Conservation (phyloP, 345 rosid genomes). For the Eucalyptus pauciflora region DNA sequence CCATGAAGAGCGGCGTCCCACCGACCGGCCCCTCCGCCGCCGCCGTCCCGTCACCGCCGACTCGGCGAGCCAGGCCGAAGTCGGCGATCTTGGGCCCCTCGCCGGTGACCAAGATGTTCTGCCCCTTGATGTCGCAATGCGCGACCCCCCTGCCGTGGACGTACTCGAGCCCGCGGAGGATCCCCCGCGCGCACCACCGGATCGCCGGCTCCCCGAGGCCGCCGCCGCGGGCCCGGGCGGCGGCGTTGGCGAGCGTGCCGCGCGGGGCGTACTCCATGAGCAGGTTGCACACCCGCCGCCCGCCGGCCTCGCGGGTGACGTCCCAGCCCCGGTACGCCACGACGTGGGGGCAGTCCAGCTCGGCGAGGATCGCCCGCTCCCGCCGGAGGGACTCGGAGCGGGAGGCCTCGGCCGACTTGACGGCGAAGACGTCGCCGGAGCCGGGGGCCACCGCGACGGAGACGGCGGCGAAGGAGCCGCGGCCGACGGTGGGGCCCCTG, state of each 20-base stretch:
- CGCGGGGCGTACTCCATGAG: constrained; percentile 54
- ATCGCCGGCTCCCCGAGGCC: constrained; percentile 23
- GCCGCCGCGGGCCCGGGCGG: constrained; percentile 11
- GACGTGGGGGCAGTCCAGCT: constrained; percentile 37
- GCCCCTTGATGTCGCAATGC: constrained; percentile 74
- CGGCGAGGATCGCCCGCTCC: constrained; percentile 27
- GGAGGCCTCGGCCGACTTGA: constrained; percentile 34
- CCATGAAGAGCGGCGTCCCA: constrained; percentile 57
- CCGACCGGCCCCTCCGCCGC: background rate
- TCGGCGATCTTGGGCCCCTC: constrained; percentile 47
- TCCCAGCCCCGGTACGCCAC: constrained; percentile 56
- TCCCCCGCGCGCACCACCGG: constrained; percentile 25
- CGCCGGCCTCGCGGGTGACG: constrained; percentile 25
- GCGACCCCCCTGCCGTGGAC: constrained; percentile 47
- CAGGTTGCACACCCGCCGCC: constrained; percentile 45
- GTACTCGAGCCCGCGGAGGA: constrained; percentile 38
- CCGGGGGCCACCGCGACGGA: constrained; percentile 8
- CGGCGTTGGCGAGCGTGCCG: constrained; percentile 46
- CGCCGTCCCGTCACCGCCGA: background rate
- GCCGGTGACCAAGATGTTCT: constrained; percentile 24
- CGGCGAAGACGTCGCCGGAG: constrained; percentile 33
- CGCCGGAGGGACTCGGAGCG: constrained; percentile 16
- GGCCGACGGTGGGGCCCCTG: constrained; percentile 37
- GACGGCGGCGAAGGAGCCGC: constrained; percentile 47
- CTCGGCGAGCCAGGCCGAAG: constrained; percentile 44